Conservation (phyloP, 495 filamentous ascomycete genomes). For the Annulohypoxylon nitens region DNA sequence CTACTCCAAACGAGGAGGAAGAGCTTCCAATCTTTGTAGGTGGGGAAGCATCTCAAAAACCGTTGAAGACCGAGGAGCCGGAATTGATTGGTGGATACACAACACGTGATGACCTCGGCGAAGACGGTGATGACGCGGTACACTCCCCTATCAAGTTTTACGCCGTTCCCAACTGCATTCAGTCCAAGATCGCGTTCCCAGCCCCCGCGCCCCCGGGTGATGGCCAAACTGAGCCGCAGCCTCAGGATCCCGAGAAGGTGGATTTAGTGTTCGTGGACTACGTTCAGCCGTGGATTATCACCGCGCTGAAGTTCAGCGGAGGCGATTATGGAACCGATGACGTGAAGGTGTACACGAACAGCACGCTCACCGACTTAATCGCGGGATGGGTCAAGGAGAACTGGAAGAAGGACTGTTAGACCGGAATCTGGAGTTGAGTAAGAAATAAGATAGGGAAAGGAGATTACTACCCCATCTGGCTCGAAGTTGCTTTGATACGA, state of each 20-base stretch:
- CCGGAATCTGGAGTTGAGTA: neutral
- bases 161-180: constrained; percentile 83
- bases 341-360: constrained; percentile 74
- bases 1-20: constrained; percentile 2
- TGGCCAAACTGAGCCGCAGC: constrained; percentile 28
- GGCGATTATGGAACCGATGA: constrained; percentile 70
- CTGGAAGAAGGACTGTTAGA: constrained; percentile 72
- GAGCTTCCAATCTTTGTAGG: constrained; percentile 3
- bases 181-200: constrained; percentile 70
- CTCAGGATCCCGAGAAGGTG: constrained; percentile 72
- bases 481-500: neutral
- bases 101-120: constrained; percentile 84
- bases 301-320: constrained; percentile 77
- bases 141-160: constrained; percentile 82
- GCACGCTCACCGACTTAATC: constrained; percentile 80
- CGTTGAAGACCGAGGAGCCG: constrained; percentile 49
- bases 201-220: constrained; percentile 12
- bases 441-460: neutral
- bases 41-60: constrained; percentile 46
- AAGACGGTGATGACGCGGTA: constrained; percentile 92
- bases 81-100: constrained; percentile 84
- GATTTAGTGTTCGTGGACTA: constrained; percentile 95
- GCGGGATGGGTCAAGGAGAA: constrained; percentile 81
- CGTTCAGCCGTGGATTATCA: constrained; percentile 80
- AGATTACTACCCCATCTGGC: neutral